Conservation (phyloP, 139 green algal genomes). For the Klebsormidium nitens region DNA sequence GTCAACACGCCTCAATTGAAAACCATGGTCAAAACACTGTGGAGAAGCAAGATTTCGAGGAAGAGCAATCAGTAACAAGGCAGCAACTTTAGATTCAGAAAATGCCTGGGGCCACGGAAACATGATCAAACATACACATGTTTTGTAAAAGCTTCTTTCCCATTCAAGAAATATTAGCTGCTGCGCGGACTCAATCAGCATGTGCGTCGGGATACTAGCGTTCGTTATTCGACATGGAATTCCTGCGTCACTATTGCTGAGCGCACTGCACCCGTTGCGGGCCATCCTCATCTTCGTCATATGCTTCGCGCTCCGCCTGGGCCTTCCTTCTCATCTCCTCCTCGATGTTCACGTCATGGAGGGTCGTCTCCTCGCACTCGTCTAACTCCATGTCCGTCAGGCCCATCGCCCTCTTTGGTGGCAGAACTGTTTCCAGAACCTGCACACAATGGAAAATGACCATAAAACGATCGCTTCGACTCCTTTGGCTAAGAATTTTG, state of each 20-base stretch:
- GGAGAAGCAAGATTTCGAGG: too few relatives aligned
- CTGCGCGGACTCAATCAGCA: too few relatives aligned
- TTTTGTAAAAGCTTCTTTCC: too few relatives aligned
- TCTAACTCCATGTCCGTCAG: conserved; percentile 65
- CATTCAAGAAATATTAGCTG: too few relatives aligned
- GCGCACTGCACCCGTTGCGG: conserved; percentile 88
- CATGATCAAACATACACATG: too few relatives aligned
- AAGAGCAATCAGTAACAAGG: too few relatives aligned
- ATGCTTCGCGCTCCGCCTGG: conserved; percentile 56
- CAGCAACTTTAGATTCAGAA: too few relatives aligned
- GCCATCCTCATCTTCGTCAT: conserved; percentile 79
- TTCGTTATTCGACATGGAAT: too few relatives aligned
- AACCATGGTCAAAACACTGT: too few relatives aligned
- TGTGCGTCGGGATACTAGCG: too few relatives aligned
- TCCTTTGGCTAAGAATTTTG: not conserved
- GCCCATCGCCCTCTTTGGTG: not conserved
- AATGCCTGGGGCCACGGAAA: too few relatives aligned
- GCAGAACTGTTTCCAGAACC: conserved; percentile 39
- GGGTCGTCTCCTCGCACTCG: conserved; percentile 64
- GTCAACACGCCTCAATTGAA: too few relatives aligned
- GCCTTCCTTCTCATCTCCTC: conserved; percentile 72
- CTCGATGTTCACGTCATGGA: conserved; percentile 77
- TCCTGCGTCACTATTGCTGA: conserved; percentile 92
- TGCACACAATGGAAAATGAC: conserved; percentile 8
- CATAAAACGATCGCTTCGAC: not conserved